Base-by-base conservation (phyloP, 2,329 filamentous ascomycete species). In the Onygenales sp. region DNA sequence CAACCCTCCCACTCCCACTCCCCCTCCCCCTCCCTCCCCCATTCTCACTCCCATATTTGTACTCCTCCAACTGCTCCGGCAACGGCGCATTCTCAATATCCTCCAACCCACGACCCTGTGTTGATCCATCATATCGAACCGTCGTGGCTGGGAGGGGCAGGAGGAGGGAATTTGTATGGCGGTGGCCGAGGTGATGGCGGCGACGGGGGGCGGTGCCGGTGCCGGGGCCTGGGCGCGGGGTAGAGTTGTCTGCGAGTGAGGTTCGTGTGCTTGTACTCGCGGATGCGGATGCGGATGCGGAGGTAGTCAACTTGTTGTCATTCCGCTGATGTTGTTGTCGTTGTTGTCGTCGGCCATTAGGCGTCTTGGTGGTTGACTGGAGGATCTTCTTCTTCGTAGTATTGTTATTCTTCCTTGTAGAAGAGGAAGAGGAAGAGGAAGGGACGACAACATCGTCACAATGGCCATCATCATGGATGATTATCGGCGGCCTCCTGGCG, bases 61-160 rank as follows among this genome's bases (percentile, higher is more conserved):
- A 14, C 17, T 49, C 46, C 46, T 49, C 46, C 46, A 39, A 39
- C 14, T 49, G 35, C 36, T 14, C 46, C 11, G 46, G 46, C 46
- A 41, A 41, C 17, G 46, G 46, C 17, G 46, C 46, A 49, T 41
- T 49, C 36, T 49, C 46, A 7, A 49, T 17, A 49, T 49, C 46
- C 17, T 21, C 46, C 46, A 39, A 14, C 2, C 46, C 17, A 5
- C 35, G 10, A 2, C 36, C 36, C 8, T 32, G 17, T 17, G 35
- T 49, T 21, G 32, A 31, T 3, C 11, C 35, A 49, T 49, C 46
- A 49, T 49, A 49, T 17, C 36, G 38, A 17, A 13, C 35, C 38
- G 31, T 49, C 10, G 36, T 36, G 17, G 46, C 46, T 0, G 35
- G 36, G 13, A 49, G 41, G 35, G 46, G 46, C 46, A 49, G 38